Conservation (phyloP, 768 basidiomycete species). For the Leccinum truebloodii region DNA sequence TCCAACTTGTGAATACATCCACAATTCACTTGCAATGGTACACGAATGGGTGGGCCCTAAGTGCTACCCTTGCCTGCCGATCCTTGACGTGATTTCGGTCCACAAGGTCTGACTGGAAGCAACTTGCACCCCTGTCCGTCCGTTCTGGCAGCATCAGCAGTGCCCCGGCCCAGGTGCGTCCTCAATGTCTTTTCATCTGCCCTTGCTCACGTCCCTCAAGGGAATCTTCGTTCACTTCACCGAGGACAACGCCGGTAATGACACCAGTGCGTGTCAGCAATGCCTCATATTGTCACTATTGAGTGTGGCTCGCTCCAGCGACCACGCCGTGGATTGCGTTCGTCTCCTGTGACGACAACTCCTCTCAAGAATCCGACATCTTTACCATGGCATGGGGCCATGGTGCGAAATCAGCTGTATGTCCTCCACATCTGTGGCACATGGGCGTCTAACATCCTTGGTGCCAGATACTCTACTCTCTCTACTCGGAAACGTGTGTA, state of each 20-base stretch:
- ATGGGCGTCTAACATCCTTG: slow-evolving; percentile 1
- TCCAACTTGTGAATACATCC: slow-evolving; percentile 37
- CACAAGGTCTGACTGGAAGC: slow-evolving; percentile 50
- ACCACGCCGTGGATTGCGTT: slow-evolving; percentile 91
- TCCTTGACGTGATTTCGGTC: slow-evolving; percentile 12
- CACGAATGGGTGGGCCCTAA: slow-evolving; percentile 43
- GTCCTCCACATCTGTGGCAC: slow-evolving; percentile 23
- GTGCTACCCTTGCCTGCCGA: slow-evolving; percentile 1
- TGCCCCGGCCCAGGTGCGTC: slow-evolving; percentile 57
- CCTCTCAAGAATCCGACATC: slow-evolving; percentile 63
- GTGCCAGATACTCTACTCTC: slow-evolving; percentile 74
- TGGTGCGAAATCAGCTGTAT: slow-evolving; percentile 80
- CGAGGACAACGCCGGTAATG: slow-evolving; percentile 52
- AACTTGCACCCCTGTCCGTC: slow-evolving; percentile 61
- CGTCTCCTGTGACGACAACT: slow-evolving; percentile 71
- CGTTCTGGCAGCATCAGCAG: slow-evolving; percentile 40
- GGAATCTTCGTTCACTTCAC: slow-evolving; percentile 86
- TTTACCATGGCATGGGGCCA: slow-evolving; percentile 78
- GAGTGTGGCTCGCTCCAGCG: slow-evolving; percentile 40
- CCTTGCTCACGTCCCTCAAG: slow-evolving; percentile 34
- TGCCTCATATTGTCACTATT: slow-evolving; percentile 20
- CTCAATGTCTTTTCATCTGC: background rate
- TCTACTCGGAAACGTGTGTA: slow-evolving; percentile 67
- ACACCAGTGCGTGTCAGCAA: slow-evolving; percentile 50
- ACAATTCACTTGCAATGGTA: slow-evolving; percentile 64